A percentile compares a stretch with the other conserved stretches of the same genome.
These are phyloP conservation scores for Massarina eburnea DNA, from an alignment of 2,329 filamentous ascomycete genomes.

Conservation along the genomic window DNA sequence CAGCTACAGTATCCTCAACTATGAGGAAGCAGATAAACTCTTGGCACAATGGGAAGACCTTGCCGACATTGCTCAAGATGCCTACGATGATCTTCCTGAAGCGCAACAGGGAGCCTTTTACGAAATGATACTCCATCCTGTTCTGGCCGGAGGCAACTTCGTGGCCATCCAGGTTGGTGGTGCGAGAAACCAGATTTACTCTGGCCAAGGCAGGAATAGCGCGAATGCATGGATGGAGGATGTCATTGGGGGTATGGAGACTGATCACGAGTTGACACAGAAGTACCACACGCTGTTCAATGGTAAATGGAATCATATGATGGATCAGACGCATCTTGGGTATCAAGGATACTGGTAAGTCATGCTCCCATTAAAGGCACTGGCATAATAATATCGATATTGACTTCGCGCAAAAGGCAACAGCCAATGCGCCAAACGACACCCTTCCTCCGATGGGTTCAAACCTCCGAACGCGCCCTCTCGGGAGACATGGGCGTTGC, in stretches of 20 bases:
- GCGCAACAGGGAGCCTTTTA: conserved; percentile 61
- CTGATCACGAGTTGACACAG: conserved; percentile 39
- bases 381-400: not conserved
- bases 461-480: conserved; percentile 59
- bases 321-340: conserved; percentile 45
- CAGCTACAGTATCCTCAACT: conserved; percentile 64
- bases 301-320: conserved; percentile 46
- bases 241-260: conserved; percentile 41
- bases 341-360: conserved; percentile 44
- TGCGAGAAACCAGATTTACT: conserved; percentile 41
- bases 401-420: conserved; percentile 54
- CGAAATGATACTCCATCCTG: conserved; percentile 63
- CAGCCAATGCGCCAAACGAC: conserved; percentile 72
- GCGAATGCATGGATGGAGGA: conserved; percentile 41
- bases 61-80: conserved; percentile 54
- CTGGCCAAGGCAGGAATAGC: conserved; percentile 40
- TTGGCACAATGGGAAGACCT: conserved; percentile 59
- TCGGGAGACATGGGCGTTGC: conserved; percentile 65
- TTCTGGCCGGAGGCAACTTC: conserved; percentile 59
- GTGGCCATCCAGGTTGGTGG: conserved; percentile 51
- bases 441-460: conserved; percentile 62
- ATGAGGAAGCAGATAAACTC: conserved; percentile 63
- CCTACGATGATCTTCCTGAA: conserved; percentile 58
- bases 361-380: conserved; percentile 40
- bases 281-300: conserved; percentile 38